Evolutionary conservation across 768 basidiomycete genomes (phyloP).

Genomic region (Russula lepida): DNA sequence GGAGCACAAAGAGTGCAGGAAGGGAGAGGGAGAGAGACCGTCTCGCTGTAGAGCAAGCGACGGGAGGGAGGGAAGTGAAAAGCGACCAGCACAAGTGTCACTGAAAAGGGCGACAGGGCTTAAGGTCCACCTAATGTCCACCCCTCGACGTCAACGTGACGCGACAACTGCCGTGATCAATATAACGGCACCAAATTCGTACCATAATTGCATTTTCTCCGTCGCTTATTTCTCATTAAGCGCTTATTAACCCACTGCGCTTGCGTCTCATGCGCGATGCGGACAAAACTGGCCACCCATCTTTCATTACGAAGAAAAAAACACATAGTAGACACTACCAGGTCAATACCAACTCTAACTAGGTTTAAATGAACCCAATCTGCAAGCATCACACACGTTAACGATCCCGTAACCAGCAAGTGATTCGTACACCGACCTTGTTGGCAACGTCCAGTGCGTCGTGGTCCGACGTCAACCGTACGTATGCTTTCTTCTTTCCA

Average conservation of each 20-base stretch:
- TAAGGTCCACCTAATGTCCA: neutral
- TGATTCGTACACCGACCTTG: slow-evolving; percentile 50
- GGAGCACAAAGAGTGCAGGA: slow-evolving; percentile 8
- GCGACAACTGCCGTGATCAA: neutral
- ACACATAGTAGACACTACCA: neutral
- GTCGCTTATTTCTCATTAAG: neutral
- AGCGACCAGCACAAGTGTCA: neutral
- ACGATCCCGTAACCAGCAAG: neutral
- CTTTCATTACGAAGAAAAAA: neutral
- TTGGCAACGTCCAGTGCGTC: slow-evolving; percentile 96
- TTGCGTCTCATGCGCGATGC: neutral
- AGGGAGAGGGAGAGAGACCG: neutral
- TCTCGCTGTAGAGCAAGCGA: neutral
- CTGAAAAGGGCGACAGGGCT: neutral
- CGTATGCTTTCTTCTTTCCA: slow-evolving; percentile 99
- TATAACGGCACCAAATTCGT: neutral
- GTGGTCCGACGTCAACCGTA: slow-evolving; percentile 89
- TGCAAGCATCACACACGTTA: slow-evolving; percentile 25
- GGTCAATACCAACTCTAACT: neutral
- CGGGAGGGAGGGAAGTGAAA: neutral
- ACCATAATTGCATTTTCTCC: neutral
- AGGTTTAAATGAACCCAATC: slow-evolving; percentile 87
- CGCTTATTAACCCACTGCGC: neutral
- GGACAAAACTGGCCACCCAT: neutral
- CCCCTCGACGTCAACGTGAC: too few species aligned